Percentiles rank a stretch among this genome's conserved stretches.
Conservation (phyloP, 768 basidiomycete genomes). For the Tricholoma terreum region DNA sequence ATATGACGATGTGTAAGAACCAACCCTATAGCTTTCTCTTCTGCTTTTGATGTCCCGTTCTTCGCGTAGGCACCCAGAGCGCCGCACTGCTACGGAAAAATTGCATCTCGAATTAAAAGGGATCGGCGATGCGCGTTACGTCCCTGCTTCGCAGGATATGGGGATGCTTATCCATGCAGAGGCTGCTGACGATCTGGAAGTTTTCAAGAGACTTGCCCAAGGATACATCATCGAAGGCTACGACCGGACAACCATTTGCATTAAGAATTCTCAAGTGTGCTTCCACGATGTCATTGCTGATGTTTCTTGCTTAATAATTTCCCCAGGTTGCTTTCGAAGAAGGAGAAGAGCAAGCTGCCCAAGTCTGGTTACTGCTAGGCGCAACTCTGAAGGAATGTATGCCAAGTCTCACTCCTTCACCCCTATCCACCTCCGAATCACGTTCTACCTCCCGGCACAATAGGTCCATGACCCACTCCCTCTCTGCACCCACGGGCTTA, state of each 20-base stretch:
- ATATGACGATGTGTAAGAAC: slow-evolving; percentile 75
- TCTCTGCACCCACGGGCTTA: slow-evolving; percentile 43
- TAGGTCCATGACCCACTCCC: slow-evolving; percentile 24
- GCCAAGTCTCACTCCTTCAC: slow-evolving; percentile 33
- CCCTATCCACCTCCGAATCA: slow-evolving; percentile 3
- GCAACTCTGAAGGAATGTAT: slow-evolving; percentile 52
- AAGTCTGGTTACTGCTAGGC: slow-evolving; percentile 65
- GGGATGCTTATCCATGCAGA: slow-evolving; percentile 46
- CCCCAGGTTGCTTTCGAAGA: slow-evolving; percentile 56
- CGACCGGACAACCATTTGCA: slow-evolving; percentile 48
- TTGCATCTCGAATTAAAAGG: slow-evolving; percentile 45
- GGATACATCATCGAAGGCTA: slow-evolving; percentile 54
- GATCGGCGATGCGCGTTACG: slow-evolving; percentile 54
- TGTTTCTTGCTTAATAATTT: slow-evolving; percentile 4
- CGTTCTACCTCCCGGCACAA: not conserved
- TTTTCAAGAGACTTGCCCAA: slow-evolving; percentile 60
- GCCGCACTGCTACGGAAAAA: slow-evolving; percentile 29
- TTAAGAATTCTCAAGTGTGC: slow-evolving; percentile 53
- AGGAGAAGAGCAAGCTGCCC: slow-evolving; percentile 53
- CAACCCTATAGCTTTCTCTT: not conserved
- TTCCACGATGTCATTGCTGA: not conserved
- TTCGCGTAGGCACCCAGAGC: slow-evolving; percentile 35
- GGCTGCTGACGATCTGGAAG: slow-evolving; percentile 39
- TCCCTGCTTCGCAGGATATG: slow-evolving; percentile 53
- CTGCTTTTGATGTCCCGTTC: slow-evolving; percentile 2